Evolutionary conservation across 1,139 yeast genomes (phyloP).

Genomic region (Kazachstania sp.): DNA sequence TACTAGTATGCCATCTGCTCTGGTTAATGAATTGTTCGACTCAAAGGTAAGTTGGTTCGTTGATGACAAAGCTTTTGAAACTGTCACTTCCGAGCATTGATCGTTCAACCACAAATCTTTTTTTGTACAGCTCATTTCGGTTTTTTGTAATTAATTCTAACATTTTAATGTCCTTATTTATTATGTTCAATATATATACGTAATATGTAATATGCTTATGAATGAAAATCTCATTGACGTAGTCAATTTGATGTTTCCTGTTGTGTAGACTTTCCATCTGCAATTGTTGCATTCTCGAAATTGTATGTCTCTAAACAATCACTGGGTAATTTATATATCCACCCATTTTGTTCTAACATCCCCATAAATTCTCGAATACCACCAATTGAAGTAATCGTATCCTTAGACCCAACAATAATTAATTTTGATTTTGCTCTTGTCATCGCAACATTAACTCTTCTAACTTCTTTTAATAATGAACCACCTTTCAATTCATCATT

Average conservation of each 20-base stretch:
- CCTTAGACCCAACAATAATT: constrained; percentile 68
- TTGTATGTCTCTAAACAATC: constrained; percentile 15
- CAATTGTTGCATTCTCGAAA: not conserved
- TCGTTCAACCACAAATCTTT: not conserved
- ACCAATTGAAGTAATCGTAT: constrained; percentile 48
- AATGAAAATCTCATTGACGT: not conserved
- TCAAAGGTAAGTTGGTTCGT: constrained; percentile 70
- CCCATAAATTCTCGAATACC: constrained; percentile 57
- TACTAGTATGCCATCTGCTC: constrained; percentile 56
- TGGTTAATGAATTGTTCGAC: constrained; percentile 48
- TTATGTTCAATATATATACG: not conserved
- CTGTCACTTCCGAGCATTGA: constrained; percentile 12
- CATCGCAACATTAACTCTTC: constrained; percentile 88
- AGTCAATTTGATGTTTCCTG: no score
- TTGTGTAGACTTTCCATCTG: no score
- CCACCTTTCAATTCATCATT: constrained; percentile 65
- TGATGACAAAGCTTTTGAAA: constrained; percentile 55
- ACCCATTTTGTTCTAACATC: constrained; percentile 48
- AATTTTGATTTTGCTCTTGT: constrained; percentile 84
- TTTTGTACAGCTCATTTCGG: not conserved
- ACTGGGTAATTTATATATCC: constrained; percentile 43
- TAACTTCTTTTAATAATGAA: constrained; percentile 75
- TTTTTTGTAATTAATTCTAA: not conserved
- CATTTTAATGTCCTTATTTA: not conserved
- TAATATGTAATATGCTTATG: not conserved